phyloP scores from a whole-genome alignment of 2,329 filamentous ascomycete species.

The Chaetomiaceae sp. region DNA sequence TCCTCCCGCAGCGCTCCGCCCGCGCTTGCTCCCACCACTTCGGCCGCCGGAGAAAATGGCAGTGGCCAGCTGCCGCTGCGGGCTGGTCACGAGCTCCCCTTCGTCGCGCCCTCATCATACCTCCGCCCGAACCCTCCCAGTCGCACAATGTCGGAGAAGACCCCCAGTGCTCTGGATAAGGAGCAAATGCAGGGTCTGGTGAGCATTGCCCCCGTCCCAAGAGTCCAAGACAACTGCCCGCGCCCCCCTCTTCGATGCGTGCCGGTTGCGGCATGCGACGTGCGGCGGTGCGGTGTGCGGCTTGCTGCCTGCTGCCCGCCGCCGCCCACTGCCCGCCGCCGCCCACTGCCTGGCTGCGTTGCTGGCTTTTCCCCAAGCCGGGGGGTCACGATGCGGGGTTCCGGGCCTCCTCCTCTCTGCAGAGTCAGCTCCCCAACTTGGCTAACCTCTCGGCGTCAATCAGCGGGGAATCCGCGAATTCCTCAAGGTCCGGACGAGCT shows the following conservation, averaged over 20 bases:
- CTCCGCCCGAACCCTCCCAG: slow-evolving; percentile 40
- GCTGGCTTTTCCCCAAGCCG: neutral
- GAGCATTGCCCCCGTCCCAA: slow-evolving; percentile 41
- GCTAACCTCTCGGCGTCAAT: slow-evolving; percentile 16
- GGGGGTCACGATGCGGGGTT: slow-evolving; percentile 23
- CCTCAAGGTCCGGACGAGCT: slow-evolving; percentile 91
- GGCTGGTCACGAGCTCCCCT: slow-evolving; percentile 47
- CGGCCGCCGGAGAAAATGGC: slow-evolving; percentile 18
- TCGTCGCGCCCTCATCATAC: slow-evolving; percentile 58
- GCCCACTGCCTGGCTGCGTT: too few species aligned
- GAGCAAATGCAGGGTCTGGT: slow-evolving; percentile 77
- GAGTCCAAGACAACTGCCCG: slow-evolving; percentile 14
- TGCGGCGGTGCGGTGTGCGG: too few species aligned
- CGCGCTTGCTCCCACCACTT: slow-evolving; percentile 14
- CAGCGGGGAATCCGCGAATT: slow-evolving; percentile 92
- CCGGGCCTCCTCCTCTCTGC: slow-evolving; percentile 7
- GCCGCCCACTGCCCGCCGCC: too few species aligned
- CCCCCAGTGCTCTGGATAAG: slow-evolving; percentile 60
- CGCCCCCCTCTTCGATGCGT: neutral
- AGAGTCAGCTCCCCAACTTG: neutral
- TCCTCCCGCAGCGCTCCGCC: slow-evolving; percentile 18
- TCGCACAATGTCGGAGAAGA: slow-evolving; percentile 40
- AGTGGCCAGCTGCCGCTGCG: slow-evolving; percentile 25
- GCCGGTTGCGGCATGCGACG: too few species aligned
- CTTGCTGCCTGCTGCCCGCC: too few species aligned